A percentile compares a stretch with the other conserved stretches of the same genome.
phyloP scores from a whole-genome alignment of 345 rosid genomes.

The thale cress (Arabidopsis thaliana) region TAIR10.1 NC_003070.9:593001-593500 shows the following conservation, averaged over 20 bases:
- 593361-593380: not conserved
- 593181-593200: conserved; percentile 60
- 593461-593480: not conserved
- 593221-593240: not conserved
- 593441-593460: conserved; percentile 3
- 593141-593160: conserved; percentile 62
- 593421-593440: not conserved
- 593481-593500: conserved; percentile 21
- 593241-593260: not conserved
- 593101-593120: conserved; percentile 80
- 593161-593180: conserved; percentile 68
- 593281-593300: not conserved
- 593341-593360: not conserved
- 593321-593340: not conserved
- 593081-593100: conserved; percentile 68
- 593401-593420: not conserved
- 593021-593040: conserved; percentile 83
- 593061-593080: conserved; percentile 66
- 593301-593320: not conserved
- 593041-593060: conserved; percentile 60
- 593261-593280: not conserved
- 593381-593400: not conserved
- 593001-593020: conserved; percentile 66
- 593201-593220: not conserved
- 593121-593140: conserved; percentile 58